These are phyloP conservation scores for Daldinia childiae DNA, from an alignment of 495 filamentous ascomycete genomes.

Conservation along the genomic window DNA sequence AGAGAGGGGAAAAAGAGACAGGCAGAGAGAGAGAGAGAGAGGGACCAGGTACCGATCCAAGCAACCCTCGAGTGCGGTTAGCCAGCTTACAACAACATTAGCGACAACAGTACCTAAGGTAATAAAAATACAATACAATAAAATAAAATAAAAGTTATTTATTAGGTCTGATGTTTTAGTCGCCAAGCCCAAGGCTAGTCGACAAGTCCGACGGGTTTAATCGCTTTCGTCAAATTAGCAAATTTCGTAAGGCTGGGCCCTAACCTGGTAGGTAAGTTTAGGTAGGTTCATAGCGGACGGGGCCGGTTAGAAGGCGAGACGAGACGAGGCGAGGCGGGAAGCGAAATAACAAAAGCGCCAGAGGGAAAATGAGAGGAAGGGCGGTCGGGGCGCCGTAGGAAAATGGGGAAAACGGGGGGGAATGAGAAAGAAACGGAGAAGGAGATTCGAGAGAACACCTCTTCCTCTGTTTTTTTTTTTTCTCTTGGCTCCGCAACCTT, in stretches of 20 bases:
- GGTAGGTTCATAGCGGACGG: conserved; percentile 18
- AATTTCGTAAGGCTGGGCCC: conserved; percentile 26
- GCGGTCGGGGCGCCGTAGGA: neutral
- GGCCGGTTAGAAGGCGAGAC: neutral
- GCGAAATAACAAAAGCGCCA: conserved; percentile 12
- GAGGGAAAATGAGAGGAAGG: neutral
- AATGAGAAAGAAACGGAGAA: neutral
- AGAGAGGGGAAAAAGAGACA: neutral
- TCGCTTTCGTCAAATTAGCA: conserved; percentile 15
- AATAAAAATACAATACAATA: no score
- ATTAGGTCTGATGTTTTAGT: conserved; percentile 2
- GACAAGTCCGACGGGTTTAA: neutral
- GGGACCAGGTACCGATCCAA: conserved; percentile 14
- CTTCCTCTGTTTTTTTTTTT: no score
- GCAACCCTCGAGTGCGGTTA: conserved; percentile 28
- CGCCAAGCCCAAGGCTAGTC: neutral
- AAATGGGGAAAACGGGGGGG: neutral
- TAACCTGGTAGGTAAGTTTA: neutral
- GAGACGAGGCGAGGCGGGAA: conserved; percentile 4
- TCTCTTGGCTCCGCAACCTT: conserved; percentile 22
- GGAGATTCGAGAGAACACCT: neutral
- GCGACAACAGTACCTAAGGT: no score
- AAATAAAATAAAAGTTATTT: neutral
- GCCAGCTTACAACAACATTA: conserved; percentile 25
- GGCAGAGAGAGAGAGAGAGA: neutral